Percentiles rank a stretch among this genome's conserved stretches.
These are phyloP conservation scores for Lasiodiplodia gonubiensis DNA, from an alignment of 2,329 filamentous ascomycete genomes.

Conservation along the genomic window DNA sequence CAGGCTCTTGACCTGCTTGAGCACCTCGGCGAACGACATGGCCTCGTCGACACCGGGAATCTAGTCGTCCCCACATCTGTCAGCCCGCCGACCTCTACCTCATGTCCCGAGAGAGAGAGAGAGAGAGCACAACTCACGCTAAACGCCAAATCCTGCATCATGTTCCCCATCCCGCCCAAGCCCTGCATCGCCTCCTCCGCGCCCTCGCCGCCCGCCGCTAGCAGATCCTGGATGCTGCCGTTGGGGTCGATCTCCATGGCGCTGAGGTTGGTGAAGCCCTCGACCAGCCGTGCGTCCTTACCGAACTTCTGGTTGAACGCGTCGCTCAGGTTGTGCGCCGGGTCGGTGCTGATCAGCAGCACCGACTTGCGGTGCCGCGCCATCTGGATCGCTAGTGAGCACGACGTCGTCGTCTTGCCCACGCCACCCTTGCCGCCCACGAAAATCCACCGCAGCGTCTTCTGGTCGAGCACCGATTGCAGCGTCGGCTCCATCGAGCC, in stretches of 20 bases:
- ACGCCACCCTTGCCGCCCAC: slow-evolving; percentile 98
- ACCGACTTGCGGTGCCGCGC: slow-evolving; percentile 94
- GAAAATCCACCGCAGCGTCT: slow-evolving; percentile 96
- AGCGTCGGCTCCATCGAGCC: slow-evolving; percentile 89
- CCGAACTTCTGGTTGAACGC: slow-evolving; percentile 99
- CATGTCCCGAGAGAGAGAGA: not conserved
- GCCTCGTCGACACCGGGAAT: slow-evolving; percentile 99
- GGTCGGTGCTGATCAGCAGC: slow-evolving; percentile 96
- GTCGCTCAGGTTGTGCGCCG: slow-evolving; percentile 96
- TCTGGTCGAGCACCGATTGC: slow-evolving; percentile 93
- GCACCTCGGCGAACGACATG: slow-evolving; percentile 98
- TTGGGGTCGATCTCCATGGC: slow-evolving; percentile 99
- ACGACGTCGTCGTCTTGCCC: slow-evolving; percentile 99
- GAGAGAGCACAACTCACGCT: slow-evolving; percentile 65
- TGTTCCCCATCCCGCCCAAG: slow-evolving; percentile 76
- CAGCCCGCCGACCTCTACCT: not conserved
- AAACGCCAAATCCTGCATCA: slow-evolving; percentile 99
- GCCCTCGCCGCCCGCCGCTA: slow-evolving; percentile 77
- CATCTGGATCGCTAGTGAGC: slow-evolving; percentile 96
- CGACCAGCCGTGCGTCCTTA: slow-evolving; percentile 92
- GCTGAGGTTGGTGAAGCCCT: slow-evolving; percentile 91
- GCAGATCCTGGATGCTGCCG: slow-evolving; percentile 92
- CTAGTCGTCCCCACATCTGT: slow-evolving; percentile 50
- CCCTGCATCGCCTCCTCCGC: slow-evolving; percentile 73
- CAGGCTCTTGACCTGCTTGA: slow-evolving; percentile 98